A percentile compares a stretch with the other conserved stretches of the same genome.
Evolutionary conservation across 192 early-diverging fungal species (phyloP).

Genomic region (Coemansia sp.): DNA sequence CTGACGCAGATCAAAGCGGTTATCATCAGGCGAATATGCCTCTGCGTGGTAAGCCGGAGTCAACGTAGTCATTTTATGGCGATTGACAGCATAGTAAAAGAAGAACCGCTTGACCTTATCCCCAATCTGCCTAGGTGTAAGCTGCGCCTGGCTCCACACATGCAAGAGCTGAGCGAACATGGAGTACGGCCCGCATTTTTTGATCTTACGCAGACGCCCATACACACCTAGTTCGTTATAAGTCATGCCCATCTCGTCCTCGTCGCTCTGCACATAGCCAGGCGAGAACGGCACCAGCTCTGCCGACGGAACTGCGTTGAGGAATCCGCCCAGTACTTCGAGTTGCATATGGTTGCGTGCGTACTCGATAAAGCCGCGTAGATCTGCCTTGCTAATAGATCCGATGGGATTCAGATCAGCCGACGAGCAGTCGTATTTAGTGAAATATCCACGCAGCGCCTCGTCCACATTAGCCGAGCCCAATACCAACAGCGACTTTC

Average conservation of each 20-base stretch:
- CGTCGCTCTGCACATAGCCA: slow-evolving; percentile 85
- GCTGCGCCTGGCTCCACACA: slow-evolving; percentile 62
- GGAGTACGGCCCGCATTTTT: slow-evolving; percentile 86
- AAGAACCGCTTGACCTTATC: slow-evolving; percentile 96
- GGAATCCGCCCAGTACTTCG: slow-evolving; percentile 73
- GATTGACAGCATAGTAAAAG: slow-evolving; percentile 95
- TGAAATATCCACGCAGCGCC: slow-evolving; percentile 94
- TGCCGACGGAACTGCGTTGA: slow-evolving; percentile 89
- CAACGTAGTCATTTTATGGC: slow-evolving; percentile 98
- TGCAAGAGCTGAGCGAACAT: slow-evolving; percentile 93
- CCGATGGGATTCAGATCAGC: slow-evolving; percentile 99
- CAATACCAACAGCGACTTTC: slow-evolving; percentile 83
- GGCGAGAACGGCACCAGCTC: slow-evolving; percentile 93
- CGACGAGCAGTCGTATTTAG: slow-evolving; percentile 98
- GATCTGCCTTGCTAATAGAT: slow-evolving; percentile 87
- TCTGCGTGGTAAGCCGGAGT: slow-evolving; percentile 97
- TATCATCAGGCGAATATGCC: slow-evolving; percentile 95
- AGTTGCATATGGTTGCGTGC: slow-evolving; percentile 67
- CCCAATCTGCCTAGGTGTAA: slow-evolving; percentile 66
- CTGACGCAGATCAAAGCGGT: slow-evolving; percentile 94
- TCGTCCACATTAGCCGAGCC: slow-evolving; percentile 99
- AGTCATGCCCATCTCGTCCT: slow-evolving; percentile 98
- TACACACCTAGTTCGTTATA: slow-evolving; percentile 92
- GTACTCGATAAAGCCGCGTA: slow-evolving; percentile 81
- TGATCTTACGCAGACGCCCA: slow-evolving; percentile 88